phyloP scores from a whole-genome alignment of 2,329 filamentous ascomycete species.

The Cordyceps tenuipes region DNA sequence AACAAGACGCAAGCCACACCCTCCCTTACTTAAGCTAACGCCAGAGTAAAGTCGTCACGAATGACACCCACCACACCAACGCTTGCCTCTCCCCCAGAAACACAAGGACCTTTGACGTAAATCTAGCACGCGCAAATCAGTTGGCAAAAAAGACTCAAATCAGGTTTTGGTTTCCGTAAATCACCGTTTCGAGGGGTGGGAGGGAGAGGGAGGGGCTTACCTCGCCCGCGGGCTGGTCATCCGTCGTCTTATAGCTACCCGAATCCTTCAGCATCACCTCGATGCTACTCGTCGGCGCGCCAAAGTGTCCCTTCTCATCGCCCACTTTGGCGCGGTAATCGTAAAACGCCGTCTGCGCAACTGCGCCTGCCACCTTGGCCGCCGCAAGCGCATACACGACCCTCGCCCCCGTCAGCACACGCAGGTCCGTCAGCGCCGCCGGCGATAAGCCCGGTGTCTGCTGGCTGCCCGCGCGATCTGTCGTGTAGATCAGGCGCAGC shows the following conservation, averaged over 20 bases:
- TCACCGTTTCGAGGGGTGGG: too few relatives aligned
- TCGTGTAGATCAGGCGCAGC: slow-evolving; percentile 72
- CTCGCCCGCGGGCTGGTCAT: slow-evolving; percentile 54
- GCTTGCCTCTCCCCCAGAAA: slow-evolving; percentile 57
- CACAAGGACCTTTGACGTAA: slow-evolving; percentile 62
- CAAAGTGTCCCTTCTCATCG: slow-evolving; percentile 55
- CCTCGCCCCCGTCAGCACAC: slow-evolving; percentile 70
- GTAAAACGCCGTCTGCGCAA: slow-evolving; percentile 79
- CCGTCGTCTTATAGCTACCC: slow-evolving; percentile 51
- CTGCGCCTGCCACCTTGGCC: slow-evolving; percentile 74
- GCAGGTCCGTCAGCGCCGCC: slow-evolving; percentile 66
- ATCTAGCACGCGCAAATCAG: slow-evolving; percentile 40
- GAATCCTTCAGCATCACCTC: slow-evolving; percentile 68
- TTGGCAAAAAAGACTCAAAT: neutral
- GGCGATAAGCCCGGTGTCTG: slow-evolving; percentile 58
- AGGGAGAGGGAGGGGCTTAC: slow-evolving; percentile 39
- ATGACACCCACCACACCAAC: slow-evolving; percentile 59
- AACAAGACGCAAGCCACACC: neutral
- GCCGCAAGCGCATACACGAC: slow-evolving; percentile 80
- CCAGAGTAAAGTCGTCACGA: slow-evolving; percentile 64
- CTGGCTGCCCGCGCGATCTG: slow-evolving; percentile 63
- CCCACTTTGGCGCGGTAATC: slow-evolving; percentile 62
- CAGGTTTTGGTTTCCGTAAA: neutral
- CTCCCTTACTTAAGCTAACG: slow-evolving; percentile 36
- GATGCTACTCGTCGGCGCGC: slow-evolving; percentile 67